Base-by-base conservation (phyloP, 2,329 filamentous ascomycete genomes). In the Aspergillus fischeri region DNA sequence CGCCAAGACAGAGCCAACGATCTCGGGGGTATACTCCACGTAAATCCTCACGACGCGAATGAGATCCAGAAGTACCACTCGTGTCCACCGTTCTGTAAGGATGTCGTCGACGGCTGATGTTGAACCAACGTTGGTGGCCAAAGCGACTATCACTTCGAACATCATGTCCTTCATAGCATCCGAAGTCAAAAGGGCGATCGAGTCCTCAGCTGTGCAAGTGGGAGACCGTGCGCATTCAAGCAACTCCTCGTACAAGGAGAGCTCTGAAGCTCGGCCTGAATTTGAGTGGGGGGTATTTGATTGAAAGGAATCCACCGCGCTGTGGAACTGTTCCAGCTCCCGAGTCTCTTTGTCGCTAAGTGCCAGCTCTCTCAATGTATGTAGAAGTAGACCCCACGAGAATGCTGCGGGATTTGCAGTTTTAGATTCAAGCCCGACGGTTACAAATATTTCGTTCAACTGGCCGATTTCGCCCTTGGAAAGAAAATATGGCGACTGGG, bases 321-420 rank as follows among this genome's bases (percentile, higher is more conserved):
- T 74, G 32, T 77, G 69, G 9, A 73, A 73, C 54, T 78, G 75
- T 48, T 75, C 73, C 52, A 74, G 60, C 57, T 80, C 76, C 54
- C 77, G 71, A n/a, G 63, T 67, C 68, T 89, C 86, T 42, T 83
- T 84, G 49, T 87, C 80, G 52, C 79, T 80, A 56, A 84, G 80
- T 62, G 86, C 88, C 11, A 83, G 83, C 45, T 84, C 76, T 63
- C 85, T 84, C 76, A 94, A 85, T 27, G 83, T 81, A 66, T 89
- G 84, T 9, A 92, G 79, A 27, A 96, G 83, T 50, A 93, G 78
- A 3, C 87, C 86, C 92, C 92, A 97, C 3, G 89, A 85, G 63
- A 95, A 89, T 21, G 91, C 82, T 20, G 90, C 85, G 1, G 91
- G 90, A 55, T 84, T 86, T 21, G 89, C 89, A 38, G 84, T 84